Evolutionary conservation across 441 rosid genomes (phyloP).

Genomic region (Populus hybrid): DNA sequence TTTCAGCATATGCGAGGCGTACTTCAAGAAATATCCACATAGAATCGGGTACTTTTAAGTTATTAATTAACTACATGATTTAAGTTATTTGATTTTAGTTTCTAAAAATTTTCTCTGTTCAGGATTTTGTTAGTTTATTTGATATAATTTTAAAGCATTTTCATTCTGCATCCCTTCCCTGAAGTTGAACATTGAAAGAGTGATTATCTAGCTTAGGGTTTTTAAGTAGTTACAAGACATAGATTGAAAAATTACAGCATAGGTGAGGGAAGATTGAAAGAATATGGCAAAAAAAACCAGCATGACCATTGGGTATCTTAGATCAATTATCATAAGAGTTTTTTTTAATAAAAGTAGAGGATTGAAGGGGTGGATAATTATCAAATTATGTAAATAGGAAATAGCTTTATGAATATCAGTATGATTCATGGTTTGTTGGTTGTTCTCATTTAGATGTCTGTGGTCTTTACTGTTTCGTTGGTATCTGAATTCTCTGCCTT

Average conservation of each 20-base stretch:
- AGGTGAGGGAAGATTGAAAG: not conserved
- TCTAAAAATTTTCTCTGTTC: not conserved
- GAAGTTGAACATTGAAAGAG: not conserved
- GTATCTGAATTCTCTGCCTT: conserved; percentile 5
- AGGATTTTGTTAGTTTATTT: not conserved
- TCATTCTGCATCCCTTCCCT: not conserved
- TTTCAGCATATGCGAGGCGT: conserved; percentile 90
- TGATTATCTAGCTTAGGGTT: not conserved
- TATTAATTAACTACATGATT: not conserved
- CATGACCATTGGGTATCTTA: not conserved
- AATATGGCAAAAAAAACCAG: not conserved
- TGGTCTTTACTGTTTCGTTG: not conserved
- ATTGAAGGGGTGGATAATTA: not conserved
- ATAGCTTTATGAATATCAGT: not conserved
- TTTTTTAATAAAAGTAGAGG: not conserved
- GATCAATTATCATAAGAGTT: not conserved
- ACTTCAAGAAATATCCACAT: conserved; percentile 76
- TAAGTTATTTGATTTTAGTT: not conserved
- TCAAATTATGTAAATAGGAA: not conserved
- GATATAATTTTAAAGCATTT: not conserved
- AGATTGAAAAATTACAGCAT: not conserved
- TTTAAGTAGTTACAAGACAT: not conserved
- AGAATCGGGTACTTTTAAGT: conserved; percentile 69
- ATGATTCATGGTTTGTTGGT: not conserved
- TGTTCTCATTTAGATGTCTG: not conserved